Evolutionary conservation across 176 grass and related monocot species (phyloP), one percentile per base, ranked within the genome.

Genomic region (Cenchrus fungigraminus): DNA sequence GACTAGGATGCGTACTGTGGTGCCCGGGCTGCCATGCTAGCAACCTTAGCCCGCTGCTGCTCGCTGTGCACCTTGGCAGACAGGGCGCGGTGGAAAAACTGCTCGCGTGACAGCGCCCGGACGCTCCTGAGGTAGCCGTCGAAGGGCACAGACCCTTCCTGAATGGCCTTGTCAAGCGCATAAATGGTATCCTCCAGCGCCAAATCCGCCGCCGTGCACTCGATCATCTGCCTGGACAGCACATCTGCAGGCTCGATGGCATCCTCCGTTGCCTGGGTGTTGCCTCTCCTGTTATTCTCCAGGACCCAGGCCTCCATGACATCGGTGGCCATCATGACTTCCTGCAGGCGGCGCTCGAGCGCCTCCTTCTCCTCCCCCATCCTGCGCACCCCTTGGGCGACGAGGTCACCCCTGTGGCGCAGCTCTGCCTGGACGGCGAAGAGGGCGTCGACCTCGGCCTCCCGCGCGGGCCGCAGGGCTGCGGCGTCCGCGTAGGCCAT

Each of bases 201-300:
- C 77, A 94, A 76, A 79, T 97, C 95, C 1, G 92, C 84, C 0
- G 88, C 92, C 0, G 95, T 94, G 82, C 92, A 92, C 31, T 94
- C 90, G 6, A 92, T 71, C 86, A 94, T 94, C 90, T 97, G 95
- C 78, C 74, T 87, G 50, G 95, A 97, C 29, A 97, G 86, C 32
- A 68, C 86, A 67, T 94, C 95, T 0, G 65, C 86, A 0, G 86
- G 81, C 45, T 89, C 50, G 19, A 94, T 84, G 7, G 81, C 90
- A 34, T 92, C 87, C 28, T 89, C 88, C 0, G 66, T 31, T 4
- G 67, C 81, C 46, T 92, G 86, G 10, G 87, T 32, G 4, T 2
- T 44, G 1, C 74, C 81, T 76, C 79, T 89, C 25, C 34, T 70
- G 28, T 32, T 87, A 42, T 91, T 94, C 5, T 92, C 79, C 73